Conservation (phyloP, 2,329 filamentous ascomycete species). For the Pestalotiopsis sp. region DNA sequence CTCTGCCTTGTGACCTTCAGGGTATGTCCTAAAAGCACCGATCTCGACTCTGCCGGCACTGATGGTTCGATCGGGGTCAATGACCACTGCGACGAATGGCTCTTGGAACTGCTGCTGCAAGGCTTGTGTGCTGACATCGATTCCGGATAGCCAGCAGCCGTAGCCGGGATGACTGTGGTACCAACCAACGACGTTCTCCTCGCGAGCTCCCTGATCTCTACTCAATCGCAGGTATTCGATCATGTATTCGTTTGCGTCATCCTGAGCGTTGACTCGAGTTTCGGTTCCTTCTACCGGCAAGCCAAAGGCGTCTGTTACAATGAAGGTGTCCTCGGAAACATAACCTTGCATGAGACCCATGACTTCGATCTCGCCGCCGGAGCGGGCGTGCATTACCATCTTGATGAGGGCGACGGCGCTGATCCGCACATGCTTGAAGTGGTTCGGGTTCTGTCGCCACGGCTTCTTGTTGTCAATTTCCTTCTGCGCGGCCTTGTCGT, state of each 20-base stretch:
- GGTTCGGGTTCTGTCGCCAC: constrained; percentile 76
- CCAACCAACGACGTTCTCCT: constrained; percentile 96
- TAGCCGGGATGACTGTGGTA: constrained; percentile 98
- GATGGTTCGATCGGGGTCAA: constrained; percentile 94
- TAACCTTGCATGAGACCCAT: constrained; percentile 99
- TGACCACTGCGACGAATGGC: constrained; percentile 92
- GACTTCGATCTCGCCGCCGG: constrained; percentile 86
- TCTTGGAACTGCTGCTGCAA: constrained; percentile 85
- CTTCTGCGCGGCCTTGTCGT: constrained; percentile 69
- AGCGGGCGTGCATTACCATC: constrained; percentile 99
- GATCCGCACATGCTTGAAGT: constrained; percentile 94
- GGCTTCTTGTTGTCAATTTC: constrained; percentile 64
- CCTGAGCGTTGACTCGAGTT: constrained; percentile 93
- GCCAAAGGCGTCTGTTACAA: constrained; percentile 92
- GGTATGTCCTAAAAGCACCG: constrained; percentile 91
- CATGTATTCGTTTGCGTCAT: constrained; percentile 96
- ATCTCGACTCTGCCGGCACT: constrained; percentile 96
- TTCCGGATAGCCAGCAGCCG: constrained; percentile 95
- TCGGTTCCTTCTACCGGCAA: constrained; percentile 98
- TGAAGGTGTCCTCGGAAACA: constrained; percentile 78
- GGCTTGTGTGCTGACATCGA: constrained; percentile 87
- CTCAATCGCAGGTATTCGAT: constrained; percentile 78
- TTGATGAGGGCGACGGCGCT: constrained; percentile 92
- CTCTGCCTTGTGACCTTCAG: constrained; percentile 65
- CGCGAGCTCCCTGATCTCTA: constrained; percentile 68